Evolutionary conservation across 331 rosid species (phyloP), one percentile per base, ranked within the genome.

Genomic region (Rosa hybrid): DNA sequence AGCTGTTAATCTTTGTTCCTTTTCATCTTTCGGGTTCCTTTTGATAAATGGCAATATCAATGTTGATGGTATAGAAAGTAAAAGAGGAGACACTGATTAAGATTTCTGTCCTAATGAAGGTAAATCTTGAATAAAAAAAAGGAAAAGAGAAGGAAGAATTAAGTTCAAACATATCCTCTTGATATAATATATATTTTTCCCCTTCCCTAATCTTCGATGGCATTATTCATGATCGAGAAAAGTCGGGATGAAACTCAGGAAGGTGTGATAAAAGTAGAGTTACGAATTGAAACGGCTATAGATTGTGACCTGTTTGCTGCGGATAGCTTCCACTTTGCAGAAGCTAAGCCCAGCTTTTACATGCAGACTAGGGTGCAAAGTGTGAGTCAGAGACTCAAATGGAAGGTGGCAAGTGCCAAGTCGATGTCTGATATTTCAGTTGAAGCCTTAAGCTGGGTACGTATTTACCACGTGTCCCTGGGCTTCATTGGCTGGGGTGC

Each of bases 351-450:
- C 71, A 16, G 71, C 71, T 34, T 65, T 65, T 65, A 65, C 71
- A 30, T 65, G 71, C 71, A 65, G 71, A 65, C n/a, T 38, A 10
- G 45, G 12, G 71, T 17, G 45, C 8, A 64, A 65, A 30, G 12
- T 65, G 71, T 16, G 71, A 65, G 71, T 14, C 71, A 65, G 71
- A 64, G 70, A 65, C 71, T 65, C 71, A 45, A 14, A 65, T 65
- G 71, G 71, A 65, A 34, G 71, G 45, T 65, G 71, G 45, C 12
- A 4, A 65, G 38, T 60, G 68, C 38, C 68, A 60, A 25, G 71
- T 34, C 70, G 44, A 64, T 64, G 20, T 64, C 17, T 64, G n/a
- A 27, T 27, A 8, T 13, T 64, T 60, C 68, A 64, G 69, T 27
- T 64, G 10, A 13, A 13, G 38, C 67, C 7, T n/a, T 64, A 44